Base-by-base conservation (phyloP, 1,284 basidiomycete genomes). In the Leccinum griseonigrum region DNA sequence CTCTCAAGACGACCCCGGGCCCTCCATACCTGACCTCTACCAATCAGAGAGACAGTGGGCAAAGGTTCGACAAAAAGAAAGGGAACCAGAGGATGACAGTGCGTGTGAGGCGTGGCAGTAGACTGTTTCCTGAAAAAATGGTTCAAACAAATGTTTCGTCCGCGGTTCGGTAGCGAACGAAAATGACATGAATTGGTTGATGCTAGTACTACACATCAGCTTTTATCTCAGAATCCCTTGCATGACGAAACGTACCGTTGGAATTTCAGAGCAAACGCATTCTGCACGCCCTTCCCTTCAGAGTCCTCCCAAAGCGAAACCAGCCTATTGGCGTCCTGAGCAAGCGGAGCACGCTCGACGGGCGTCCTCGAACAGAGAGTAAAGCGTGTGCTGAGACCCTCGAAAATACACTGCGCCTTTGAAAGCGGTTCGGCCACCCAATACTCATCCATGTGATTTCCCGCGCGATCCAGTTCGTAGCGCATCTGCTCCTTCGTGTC, bases 131-230 rank as follows among this genome's bases (percentile, higher is more conserved):
- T 91, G 74, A 88, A 91, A 26, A 64, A 86, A 84, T 0, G 88
- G 88, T 65, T 91, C 88, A 62, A 89, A 91, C 8, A 88, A 75
- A 4, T 89, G 87, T 68, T 82, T 87, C 22, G 85, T 79, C 22
- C 85, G 82, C 13, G 90, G 85, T 68, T 94, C 91, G 14, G 86
- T 84, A 29, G 87, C 85, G 46, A 91, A 74, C 2, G 91, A 94
- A 11, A 92, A 78, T 0, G 87, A 85, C 82, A 90, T 88, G 68
- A 90, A 91, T 63, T 91, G 87, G 14, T 91, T 85, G 62, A 91
- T 77, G n/a, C 90, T 92, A 59, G n/a, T 11, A 36, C 53, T 52
- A 29, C 26, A 36, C 61, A 55, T 69, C 52, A 72, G 32, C 9
- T 10, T 57, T 28, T 59, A 60, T 55, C 51, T 54, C 28, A 28